phyloP scores from a whole-genome alignment of 1,139 yeast species.

The Hyphopichia pseudoburtonii region DNA sequence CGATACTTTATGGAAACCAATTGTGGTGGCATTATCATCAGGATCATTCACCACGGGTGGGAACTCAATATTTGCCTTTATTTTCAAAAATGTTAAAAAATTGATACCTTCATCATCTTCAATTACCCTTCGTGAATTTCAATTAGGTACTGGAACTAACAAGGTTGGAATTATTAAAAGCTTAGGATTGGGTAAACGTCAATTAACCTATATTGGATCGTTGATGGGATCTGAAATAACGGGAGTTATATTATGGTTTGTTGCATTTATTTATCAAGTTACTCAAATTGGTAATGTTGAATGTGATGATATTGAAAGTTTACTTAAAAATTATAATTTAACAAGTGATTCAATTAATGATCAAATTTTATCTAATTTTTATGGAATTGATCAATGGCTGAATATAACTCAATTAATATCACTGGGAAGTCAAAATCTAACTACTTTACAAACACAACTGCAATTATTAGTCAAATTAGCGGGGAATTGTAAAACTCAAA shows the following conservation, averaged over 20 bases:
- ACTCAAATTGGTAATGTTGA: slow-evolving; percentile 8
- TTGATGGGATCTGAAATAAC: slow-evolving; percentile 5
- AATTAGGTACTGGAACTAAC: neutral
- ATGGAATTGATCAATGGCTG: neutral
- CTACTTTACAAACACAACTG: slow-evolving; percentile 5
- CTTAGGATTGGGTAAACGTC: slow-evolving; percentile 5
- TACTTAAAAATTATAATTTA: slow-evolving; percentile 11
- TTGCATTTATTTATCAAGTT: slow-evolving; percentile 7
- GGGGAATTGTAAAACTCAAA: slow-evolving; percentile 11
- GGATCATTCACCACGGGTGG: slow-evolving; percentile 7
- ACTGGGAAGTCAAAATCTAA: neutral
- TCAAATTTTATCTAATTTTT: slow-evolving; percentile 1
- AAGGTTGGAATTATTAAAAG: no score
- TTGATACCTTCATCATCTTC: no score
- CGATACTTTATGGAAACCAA: slow-evolving; percentile 1
- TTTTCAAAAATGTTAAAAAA: slow-evolving; percentile 1
- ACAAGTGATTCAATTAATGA: slow-evolving; percentile 3
- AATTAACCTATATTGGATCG: slow-evolving; percentile 5
- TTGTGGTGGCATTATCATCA: slow-evolving; percentile 5
- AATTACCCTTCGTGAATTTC: neutral
- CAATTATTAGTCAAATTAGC: slow-evolving; percentile 9
- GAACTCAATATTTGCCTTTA: slow-evolving; percentile 3
- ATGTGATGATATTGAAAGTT: slow-evolving; percentile 9
- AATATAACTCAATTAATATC: neutral
- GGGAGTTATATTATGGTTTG: slow-evolving; percentile 6